Base-by-base conservation (phyloP, 345 rosid species). In the Toxicodendron radicans region DNA sequence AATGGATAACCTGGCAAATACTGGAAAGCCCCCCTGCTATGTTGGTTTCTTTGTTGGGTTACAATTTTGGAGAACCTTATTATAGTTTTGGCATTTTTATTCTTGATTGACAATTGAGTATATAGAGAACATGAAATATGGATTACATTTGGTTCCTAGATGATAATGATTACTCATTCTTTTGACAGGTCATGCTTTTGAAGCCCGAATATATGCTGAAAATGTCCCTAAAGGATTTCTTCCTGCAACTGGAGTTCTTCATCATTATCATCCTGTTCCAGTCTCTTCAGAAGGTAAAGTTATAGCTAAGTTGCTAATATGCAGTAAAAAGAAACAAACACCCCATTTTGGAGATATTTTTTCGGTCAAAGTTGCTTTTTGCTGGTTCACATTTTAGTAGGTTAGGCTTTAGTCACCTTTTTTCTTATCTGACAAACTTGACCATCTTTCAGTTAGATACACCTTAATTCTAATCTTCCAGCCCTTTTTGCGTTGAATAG, bases 171-270 rank as follows among this genome's bases (percentile, higher is more conserved):
- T 32, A 41, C 43, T 64, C 14, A 33, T 2, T 65, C 33, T 67
- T 27, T 33, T 68, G 12, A 53, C 51, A 14, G 99, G 99, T 75
- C 97, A 92, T 67, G 95, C 99, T 74, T 95, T 95, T 87, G 98
- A 95, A 84, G 95, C 97, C 46, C 83, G 97, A 58, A 92, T 92
- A 81, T 91, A 95, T 66, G 99, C 98, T 66, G 99, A 95, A 89
- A 95, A 95, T 80, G 96, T 95, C 80, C 83, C 87, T 2, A 95
- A 87, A 74, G 97, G 97, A 66, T 95, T 91, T 85, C 99, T 95
- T 78, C 97, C 99, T 64, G 98, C 97, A 64, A 87, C 95, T 68
- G 97, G 99, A 71, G 85, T 90, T 82, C 95, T 95, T 68, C 91
- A 86, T 86, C 95, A 90, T 83, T 95, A 90, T 84, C 85, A 76